Base-by-base conservation (phyloP, 2,329 filamentous ascomycete species). In the Neonectria neomacrospora region DNA sequence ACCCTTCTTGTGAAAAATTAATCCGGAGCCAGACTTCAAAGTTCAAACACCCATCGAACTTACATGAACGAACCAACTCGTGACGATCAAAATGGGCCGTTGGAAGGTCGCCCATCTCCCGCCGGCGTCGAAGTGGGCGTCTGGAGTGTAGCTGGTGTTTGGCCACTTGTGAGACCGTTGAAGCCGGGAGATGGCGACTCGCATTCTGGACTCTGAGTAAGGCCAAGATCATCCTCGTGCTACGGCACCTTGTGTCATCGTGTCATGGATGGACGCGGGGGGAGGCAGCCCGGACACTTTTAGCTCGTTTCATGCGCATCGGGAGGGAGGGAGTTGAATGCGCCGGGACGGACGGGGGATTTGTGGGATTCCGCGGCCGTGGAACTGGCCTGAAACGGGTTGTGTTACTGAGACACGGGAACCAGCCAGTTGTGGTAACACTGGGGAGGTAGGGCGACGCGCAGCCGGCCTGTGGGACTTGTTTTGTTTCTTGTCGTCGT, bases 301-400 rank as follows among this genome's bases (percentile, higher is more conserved):
- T 69, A 69, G 68, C 67, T 68, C 61, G 70, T 72, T 72, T 72
- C 70, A 72, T 53, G 41, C 57, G 18, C 53, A n/a, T 51, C 22
- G 30, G 55, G 47, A 53, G 58, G 42, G 55, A 44, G 26, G 45
- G 28, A 30, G 10, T 18, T 18, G 55, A 52, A 39, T 22, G 32
- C 45, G 32, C 41, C 44, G 44, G 54, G 54, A 34, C 45, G 22
- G 54, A 23, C 54, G 45, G 11, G 59, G 58, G 54, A 59, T 58
- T 67, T 45, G 41, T 48, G 65, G 61, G 64, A 67, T 62, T 72
- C 32, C 58, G 61, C 61, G 47, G 58, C 58, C 65, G 63, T 69
- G 67, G 56, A 69, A 71, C 68, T 51, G 58, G 39, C 44, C 65
- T 72, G 70, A 72, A 72, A 72, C 70, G 48, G 54, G 16, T 26